A percentile compares a stretch with the other conserved stretches of the same genome.
Conservation (phyloP, 179 eudicot species). For the Silene vulgaris region DNA sequence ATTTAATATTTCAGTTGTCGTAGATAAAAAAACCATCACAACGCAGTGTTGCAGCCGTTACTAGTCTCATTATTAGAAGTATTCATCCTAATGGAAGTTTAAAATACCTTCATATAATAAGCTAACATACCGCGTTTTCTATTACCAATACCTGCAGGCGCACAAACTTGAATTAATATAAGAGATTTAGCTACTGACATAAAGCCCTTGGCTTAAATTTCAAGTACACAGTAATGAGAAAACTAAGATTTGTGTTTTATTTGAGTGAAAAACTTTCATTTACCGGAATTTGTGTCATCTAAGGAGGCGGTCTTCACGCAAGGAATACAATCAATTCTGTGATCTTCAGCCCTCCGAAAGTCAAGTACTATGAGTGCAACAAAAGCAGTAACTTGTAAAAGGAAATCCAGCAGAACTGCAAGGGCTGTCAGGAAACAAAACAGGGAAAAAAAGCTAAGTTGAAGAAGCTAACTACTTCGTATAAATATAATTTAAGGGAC, state of each 20-base stretch:
- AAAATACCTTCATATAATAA: slow-evolving; percentile 87
- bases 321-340: slow-evolving; percentile 91
- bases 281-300: slow-evolving; percentile 33
- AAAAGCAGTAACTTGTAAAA: slow-evolving; percentile 97
- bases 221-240: not conserved
- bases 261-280: not conserved
- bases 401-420: slow-evolving; percentile 92
- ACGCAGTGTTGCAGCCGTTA: slow-evolving; percentile 2
- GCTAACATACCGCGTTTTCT: slow-evolving; percentile 69
- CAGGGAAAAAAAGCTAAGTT: slow-evolving; percentile 16
- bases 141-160: slow-evolving; percentile 44
- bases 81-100: not conserved
- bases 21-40: not conserved
- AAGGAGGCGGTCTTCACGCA: slow-evolving; percentile 50
- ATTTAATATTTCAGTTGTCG: not conserved
- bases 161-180: slow-evolving; percentile 18
- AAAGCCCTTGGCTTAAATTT: not conserved
- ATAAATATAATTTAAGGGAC: not conserved
- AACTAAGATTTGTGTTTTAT: not conserved
- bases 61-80: not conserved
- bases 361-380: slow-evolving; percentile 90
- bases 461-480: not conserved
- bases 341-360: slow-evolving; percentile 77
- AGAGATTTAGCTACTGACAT: not conserved
- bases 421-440: slow-evolving; percentile 54